Evolutionary conservation across 345 rosid genomes (phyloP), one percentile per base, ranked within the genome.

Genomic region (Fremontodendron californicum): DNA sequence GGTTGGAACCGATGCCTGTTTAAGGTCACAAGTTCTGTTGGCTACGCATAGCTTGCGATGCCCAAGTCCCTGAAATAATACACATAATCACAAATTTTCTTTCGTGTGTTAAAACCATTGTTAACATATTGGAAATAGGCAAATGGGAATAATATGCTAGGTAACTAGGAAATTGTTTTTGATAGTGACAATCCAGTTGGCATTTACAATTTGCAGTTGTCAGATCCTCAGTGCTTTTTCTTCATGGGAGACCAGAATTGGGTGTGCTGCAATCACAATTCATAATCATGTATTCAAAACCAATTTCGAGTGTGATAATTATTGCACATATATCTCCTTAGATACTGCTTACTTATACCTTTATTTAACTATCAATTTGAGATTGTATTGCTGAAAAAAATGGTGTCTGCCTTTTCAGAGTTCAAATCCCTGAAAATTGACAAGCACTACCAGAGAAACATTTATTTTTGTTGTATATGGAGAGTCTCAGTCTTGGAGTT

Each of bases 1-100:
- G 6, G 49, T 76, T 18, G 55, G 35, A 5, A 3, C 13, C 11
- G 63, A 27, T 60, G 45, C 12, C 46, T 37, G 29, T 21, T 25
- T 43, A 1, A 6, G 31, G 74, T 81, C 52, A 51, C 88, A 83
- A 19, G 4, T 73, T 1, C 65, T 68, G 2, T 75, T 25, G 63
- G 42, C 75, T 68, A 31, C 73, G 42, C 3, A 37, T 40, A 1
- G 57, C 81, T 9, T 3, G 63, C 10, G 63, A 66, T 64, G 81
- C 78, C 82, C 82, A 21, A 74, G 51, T 45, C 15, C 78, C 71
- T 21, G 70, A 75, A 68, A 61, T 77, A 79, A 55, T 51, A 35
- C 71, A 45, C 79, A 35, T 45, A 74, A 45, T 39, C 6, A 64
- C 35, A 35, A 64, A 5, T 9, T 64, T 33, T 16, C 23, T 13